Percentiles rank a stretch among this genome's conserved stretches.
Evolutionary conservation across 306 rosid species (phyloP).

Genomic region (Cotoneaster glaucophyllus): DNA sequence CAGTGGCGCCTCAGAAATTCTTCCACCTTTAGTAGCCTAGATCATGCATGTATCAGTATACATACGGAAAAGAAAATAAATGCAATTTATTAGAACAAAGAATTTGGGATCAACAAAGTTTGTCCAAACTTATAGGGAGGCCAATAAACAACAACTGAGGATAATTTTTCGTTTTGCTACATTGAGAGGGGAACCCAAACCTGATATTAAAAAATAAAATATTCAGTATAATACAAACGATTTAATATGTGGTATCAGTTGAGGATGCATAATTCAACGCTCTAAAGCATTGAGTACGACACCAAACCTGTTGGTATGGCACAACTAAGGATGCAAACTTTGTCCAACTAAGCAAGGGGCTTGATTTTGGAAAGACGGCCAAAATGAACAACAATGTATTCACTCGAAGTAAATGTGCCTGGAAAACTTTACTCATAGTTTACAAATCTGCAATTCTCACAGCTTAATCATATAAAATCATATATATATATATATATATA

Average conservation of each 20-base stretch:
- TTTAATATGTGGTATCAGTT: neutral
- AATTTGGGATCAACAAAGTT: neutral
- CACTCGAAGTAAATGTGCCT: conserved; percentile 40
- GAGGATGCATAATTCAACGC: neutral
- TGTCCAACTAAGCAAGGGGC: conserved; percentile 32
- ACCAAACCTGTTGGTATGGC: conserved; percentile 32
- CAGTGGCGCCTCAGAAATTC: conserved; percentile 31
- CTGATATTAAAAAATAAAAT: conserved; percentile 1
- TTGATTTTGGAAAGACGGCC: conserved; percentile 36
- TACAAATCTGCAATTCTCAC: neutral
- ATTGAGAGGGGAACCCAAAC: conserved; percentile 35
- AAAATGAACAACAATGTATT: conserved; percentile 31
- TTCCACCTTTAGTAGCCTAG: conserved; percentile 46
- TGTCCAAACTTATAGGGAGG: conserved; percentile 24
- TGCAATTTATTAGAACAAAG: neutral
- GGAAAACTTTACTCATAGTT: neutral
- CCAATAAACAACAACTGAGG: conserved; percentile 32
- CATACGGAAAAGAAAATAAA: neutral
- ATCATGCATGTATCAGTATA: neutral
- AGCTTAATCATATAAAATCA: neutral
- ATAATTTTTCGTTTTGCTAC: conserved; percentile 34
- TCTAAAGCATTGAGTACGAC: neutral
- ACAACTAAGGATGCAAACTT: conserved; percentile 38
- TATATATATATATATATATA: too few species aligned
- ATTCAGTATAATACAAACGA: neutral